Percentiles rank a stretch among this genome's conserved stretches.
Evolutionary conservation across 352 stramenopile genomes (phyloP).

Genomic region (Phytopythium oedochilum): DNA sequence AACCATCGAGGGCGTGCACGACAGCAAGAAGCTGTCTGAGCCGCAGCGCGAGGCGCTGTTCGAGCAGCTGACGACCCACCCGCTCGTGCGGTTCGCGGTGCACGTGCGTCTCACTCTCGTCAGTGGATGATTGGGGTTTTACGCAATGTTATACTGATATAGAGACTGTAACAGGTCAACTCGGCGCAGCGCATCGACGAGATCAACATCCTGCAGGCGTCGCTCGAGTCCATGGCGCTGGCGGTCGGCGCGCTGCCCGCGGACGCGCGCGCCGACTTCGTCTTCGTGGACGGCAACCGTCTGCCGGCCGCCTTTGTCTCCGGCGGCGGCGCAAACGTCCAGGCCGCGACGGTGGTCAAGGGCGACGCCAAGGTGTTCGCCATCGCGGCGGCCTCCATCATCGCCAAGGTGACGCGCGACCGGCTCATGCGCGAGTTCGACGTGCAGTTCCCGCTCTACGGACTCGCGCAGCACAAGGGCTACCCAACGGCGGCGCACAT

Average conservation of each 20-base stretch:
- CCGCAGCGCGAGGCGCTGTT: conserved; percentile 91
- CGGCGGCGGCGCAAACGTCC: conserved; percentile 14
- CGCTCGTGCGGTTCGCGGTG: conserved; percentile 85
- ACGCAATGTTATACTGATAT: not conserved
- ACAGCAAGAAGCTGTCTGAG: conserved; percentile 97
- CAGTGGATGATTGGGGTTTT: not conserved
- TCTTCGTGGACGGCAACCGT: conserved; percentile 96
- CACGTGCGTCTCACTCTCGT: conserved; percentile 20
- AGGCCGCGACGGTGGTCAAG: conserved; percentile 92
- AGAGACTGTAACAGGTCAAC: conserved; percentile 21
- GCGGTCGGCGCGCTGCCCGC: conserved; percentile 20
- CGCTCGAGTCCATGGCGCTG: conserved; percentile 91
- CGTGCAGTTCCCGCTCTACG: conserved; percentile 91
- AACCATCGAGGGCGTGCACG: conserved; percentile 82
- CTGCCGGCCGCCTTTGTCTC: conserved; percentile 83
- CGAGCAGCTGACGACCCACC: conserved; percentile 75
- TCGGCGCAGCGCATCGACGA: conserved; percentile 92
- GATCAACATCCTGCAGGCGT: conserved; percentile 99
- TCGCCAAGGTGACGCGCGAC: conserved; percentile 98
- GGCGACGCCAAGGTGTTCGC: conserved; percentile 94
- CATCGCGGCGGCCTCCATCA: conserved; percentile 97
- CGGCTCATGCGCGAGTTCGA: conserved; percentile 96
- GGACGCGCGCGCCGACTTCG: conserved; percentile 49
- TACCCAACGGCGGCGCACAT: conserved; percentile 95
- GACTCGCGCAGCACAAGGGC: conserved; percentile 96